Evolutionary conservation across 495 filamentous ascomycete genomes (phyloP).

Genomic region (Penicillium daleae): DNA sequence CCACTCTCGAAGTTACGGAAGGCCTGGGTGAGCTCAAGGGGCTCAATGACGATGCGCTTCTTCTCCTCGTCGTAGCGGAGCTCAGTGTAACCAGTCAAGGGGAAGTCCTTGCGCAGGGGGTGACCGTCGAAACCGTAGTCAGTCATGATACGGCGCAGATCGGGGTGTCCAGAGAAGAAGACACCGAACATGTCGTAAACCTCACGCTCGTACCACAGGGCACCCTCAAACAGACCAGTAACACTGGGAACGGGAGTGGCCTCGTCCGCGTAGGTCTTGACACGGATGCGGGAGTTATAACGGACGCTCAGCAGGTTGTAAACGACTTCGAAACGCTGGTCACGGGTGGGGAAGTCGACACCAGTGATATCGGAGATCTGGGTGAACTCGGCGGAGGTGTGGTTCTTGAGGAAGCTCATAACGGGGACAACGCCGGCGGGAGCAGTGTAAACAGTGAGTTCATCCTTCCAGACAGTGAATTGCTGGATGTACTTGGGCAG

Average conservation of each 20-base stretch:
- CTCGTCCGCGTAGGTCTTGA: constrained; percentile 99
- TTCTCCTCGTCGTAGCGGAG: constrained; percentile 98
- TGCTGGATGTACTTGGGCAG: constrained; percentile 98
- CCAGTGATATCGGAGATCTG: constrained; percentile 89
- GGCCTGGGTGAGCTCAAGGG: constrained; percentile 96
- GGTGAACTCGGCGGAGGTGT: constrained; percentile 96
- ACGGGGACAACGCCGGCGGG: constrained; percentile 87
- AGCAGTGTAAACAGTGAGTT: constrained; percentile 90
- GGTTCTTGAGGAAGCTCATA: constrained; percentile 94
- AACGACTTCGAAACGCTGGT: constrained; percentile 95
- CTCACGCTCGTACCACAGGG: constrained; percentile 98
- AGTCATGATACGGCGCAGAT: constrained; percentile 98
- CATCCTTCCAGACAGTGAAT: constrained; percentile 99
- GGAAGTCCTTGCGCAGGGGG: constrained; percentile 97
- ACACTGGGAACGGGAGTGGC: constrained; percentile 91
- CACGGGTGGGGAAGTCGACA: constrained; percentile 92
- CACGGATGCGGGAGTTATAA: constrained; percentile 93
- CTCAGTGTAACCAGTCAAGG: constrained; percentile 97
- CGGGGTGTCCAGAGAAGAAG: constrained; percentile 93
- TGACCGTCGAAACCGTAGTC: constrained; percentile 99
- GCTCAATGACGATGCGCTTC: constrained; percentile 98
- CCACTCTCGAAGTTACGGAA: constrained; percentile 97
- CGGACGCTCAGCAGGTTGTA: constrained; percentile 96
- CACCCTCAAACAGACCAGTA: constrained; percentile 84
- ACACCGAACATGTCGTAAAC: constrained; percentile 98